A percentile compares a stretch with the other conserved stretches of the same genome.
These are phyloP conservation scores for Talaromyces piceae DNA, from an alignment of 2,329 filamentous ascomycete species.

Conservation along the genomic window DNA sequence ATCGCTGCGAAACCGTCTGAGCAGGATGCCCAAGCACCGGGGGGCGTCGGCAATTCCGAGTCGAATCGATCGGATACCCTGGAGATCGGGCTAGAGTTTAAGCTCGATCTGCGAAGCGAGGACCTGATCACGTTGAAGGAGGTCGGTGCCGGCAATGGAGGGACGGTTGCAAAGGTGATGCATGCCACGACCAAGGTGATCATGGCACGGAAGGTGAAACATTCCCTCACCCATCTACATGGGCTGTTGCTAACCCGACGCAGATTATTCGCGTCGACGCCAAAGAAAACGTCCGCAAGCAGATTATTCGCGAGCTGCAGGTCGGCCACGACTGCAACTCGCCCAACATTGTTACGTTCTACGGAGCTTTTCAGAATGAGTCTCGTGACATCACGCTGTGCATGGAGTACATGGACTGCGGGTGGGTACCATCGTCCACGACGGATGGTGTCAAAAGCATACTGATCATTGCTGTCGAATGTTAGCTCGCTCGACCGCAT, in stretches of 20 bases:
- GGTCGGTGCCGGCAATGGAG: slow-evolving; percentile 90
- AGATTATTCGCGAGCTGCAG: slow-evolving; percentile 92
- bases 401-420: slow-evolving; percentile 99
- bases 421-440: slow-evolving; percentile 59
- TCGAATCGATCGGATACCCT: slow-evolving; percentile 62
- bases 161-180: slow-evolving; percentile 95
- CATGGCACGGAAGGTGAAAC: slow-evolving; percentile 88
- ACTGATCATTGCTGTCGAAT: too few relatives aligned
- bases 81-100: slow-evolving; percentile 97
- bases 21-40: slow-evolving; percentile 50
- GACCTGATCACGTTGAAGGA: slow-evolving; percentile 92
- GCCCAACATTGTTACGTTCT: slow-evolving; percentile 94
- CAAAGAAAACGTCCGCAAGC: slow-evolving; percentile 92
- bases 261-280: slow-evolving; percentile 97
- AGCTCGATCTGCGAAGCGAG: slow-evolving; percentile 81
- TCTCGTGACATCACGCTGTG: slow-evolving; percentile 98
- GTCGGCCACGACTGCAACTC: slow-evolving; percentile 99
- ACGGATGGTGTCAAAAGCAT: neutral
- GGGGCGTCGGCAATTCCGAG: slow-evolving; percentile 46
- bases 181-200: slow-evolving; percentile 90
- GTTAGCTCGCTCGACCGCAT: slow-evolving; percentile 81
- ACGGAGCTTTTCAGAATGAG: slow-evolving; percentile 93
- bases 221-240: slow-evolving; percentile 11
- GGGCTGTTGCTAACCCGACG: neutral
- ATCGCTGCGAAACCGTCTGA: slow-evolving; percentile 61